phyloP scores from a whole-genome alignment of 768 basidiomycete species.

The Mrakia hoshinonis region DNA sequence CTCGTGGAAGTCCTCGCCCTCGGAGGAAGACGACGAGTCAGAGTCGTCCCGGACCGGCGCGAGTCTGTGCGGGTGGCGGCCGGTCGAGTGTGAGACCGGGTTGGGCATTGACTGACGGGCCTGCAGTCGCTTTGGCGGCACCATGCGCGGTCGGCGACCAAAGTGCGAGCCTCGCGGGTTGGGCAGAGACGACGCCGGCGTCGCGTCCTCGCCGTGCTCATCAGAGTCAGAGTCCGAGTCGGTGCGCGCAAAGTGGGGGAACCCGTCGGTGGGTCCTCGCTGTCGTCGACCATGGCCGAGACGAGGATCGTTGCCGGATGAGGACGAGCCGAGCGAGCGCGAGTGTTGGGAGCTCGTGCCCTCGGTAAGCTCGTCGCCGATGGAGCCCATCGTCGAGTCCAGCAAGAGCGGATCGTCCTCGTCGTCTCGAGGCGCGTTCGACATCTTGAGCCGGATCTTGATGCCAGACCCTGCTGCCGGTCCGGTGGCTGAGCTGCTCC shows the following conservation, averaged over 20 bases:
- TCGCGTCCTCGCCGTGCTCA: background rate
- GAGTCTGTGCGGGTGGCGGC: background rate
- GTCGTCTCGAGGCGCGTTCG: background rate
- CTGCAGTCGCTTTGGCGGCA: background rate
- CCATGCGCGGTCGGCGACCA: background rate
- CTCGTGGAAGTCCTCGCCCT: slow-evolving; percentile 5
- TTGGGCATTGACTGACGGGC: background rate
- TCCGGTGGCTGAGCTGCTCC: background rate
- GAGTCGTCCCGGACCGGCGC: background rate
- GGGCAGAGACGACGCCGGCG: background rate
- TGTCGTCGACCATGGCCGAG: slow-evolving; percentile 1
- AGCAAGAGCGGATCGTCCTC: background rate
- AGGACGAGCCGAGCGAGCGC: background rate
- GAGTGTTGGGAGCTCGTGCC: background rate
- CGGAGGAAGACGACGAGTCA: slow-evolving; percentile 5
- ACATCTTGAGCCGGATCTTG: slow-evolving; percentile 26
- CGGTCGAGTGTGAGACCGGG: background rate
- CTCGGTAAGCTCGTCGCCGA: background rate
- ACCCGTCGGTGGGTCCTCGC: slow-evolving; percentile 11
- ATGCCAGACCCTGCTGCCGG: background rate
- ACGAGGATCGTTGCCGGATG: slow-evolving; percentile 4
- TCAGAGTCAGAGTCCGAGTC: background rate
- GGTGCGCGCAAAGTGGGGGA: slow-evolving; percentile 5
- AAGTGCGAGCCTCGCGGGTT: background rate
- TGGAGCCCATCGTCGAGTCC: background rate